phyloP scores from a whole-genome alignment of 2,329 filamentous ascomycete genomes.

The Cucurbitaria berberidis region DNA sequence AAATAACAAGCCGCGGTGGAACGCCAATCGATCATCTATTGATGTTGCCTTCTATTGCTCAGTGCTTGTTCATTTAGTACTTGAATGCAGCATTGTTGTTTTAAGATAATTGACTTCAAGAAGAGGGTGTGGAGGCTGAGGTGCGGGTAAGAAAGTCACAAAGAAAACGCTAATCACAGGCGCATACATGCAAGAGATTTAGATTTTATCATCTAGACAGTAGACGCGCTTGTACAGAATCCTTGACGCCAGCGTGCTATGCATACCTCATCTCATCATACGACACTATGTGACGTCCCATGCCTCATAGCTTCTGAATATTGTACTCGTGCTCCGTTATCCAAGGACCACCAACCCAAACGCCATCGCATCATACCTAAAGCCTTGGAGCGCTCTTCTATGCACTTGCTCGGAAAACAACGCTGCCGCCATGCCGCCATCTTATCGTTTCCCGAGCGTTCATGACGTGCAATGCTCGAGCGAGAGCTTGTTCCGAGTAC shows the following conservation, averaged over 20 bases:
- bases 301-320: background rate
- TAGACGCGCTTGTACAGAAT: background rate
- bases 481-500: constrained; percentile 85
- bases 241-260: background rate
- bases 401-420: constrained; percentile 31
- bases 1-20: no score
- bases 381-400: constrained; percentile 3
- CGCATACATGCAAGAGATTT: background rate
- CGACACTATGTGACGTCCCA: background rate
- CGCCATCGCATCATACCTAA: background rate
- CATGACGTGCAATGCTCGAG: constrained; percentile 82
- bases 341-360: background rate
- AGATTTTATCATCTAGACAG: background rate
- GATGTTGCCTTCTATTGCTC: no score
- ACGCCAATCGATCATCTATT: no score
- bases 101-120: no score
- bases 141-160: no score
- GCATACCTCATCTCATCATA: background rate
- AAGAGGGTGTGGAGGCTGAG: no score
- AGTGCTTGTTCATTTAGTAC: no score
- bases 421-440: constrained; percentile 68
- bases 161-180: no score
- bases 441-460: constrained; percentile 87
- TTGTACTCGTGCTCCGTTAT: background rate
- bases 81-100: no score